Percentiles rank a stretch among this genome's conserved stretches.
Evolutionary conservation across 768 basidiomycete genomes (phyloP).

Genomic region (Mycena leptocephala): DNA sequence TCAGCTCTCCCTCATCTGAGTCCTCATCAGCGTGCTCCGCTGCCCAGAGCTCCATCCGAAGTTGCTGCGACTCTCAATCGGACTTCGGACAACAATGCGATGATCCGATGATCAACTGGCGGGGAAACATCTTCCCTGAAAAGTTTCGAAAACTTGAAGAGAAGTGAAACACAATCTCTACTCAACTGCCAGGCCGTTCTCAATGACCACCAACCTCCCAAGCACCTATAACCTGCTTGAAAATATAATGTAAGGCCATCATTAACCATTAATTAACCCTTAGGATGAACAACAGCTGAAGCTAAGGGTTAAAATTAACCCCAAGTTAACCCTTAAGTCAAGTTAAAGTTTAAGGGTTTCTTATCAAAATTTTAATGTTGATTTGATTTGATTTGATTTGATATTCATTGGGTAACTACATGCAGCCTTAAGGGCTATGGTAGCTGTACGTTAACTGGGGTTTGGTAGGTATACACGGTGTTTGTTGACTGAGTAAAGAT

Average conservation of each 20-base stretch:
- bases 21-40: not conserved
- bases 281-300: not conserved
- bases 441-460: no score
- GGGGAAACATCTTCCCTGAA: not conserved
- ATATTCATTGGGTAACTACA: no score
- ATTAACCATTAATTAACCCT: not conserved
- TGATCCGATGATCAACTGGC: not conserved
- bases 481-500: no score
- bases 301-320: not conserved
- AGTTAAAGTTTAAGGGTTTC: not conserved
- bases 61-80: not conserved
- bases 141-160: not conserved
- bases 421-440: no score
- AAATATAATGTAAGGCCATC: not conserved
- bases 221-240: not conserved
- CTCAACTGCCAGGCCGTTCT: not conserved
- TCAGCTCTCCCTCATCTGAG: no score
- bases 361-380: no score
- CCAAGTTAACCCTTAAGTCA: not conserved
- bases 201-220: not conserved
- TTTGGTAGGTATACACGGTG: no score
- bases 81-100: not conserved
- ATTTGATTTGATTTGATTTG: no score
- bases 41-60: not conserved
- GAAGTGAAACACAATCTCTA: not conserved